phyloP scores from a whole-genome alignment of 2,329 filamentous ascomycete species.

The Pestalotiopsis fici region DNA sequence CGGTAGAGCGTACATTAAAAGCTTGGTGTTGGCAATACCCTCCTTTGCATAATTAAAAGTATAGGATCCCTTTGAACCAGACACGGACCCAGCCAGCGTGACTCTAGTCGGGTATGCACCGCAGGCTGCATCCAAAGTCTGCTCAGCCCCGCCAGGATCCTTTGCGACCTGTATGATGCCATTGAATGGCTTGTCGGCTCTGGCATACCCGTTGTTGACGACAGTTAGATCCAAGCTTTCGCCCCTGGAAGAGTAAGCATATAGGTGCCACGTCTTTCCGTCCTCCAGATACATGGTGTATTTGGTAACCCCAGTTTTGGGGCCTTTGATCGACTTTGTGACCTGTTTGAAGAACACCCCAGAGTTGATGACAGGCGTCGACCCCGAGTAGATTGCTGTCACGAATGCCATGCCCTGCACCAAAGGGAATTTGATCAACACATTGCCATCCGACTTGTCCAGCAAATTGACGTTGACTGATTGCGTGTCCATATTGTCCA shows the following conservation, averaged over 20 bases:
- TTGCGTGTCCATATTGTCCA: constrained; percentile 55
- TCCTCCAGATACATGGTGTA: constrained; percentile 75
- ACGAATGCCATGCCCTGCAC: constrained; percentile 90
- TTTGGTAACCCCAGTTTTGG: constrained; percentile 70
- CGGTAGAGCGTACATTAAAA: constrained; percentile 86
- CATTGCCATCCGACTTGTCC: constrained; percentile 48
- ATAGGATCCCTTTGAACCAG: constrained; percentile 67
- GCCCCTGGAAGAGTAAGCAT: constrained; percentile 64
- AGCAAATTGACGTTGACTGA: constrained; percentile 70
- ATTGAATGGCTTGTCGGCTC: constrained; percentile 67
- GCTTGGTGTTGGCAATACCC: constrained; percentile 58
- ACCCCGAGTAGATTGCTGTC: constrained; percentile 73
- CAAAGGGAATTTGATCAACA: constrained; percentile 74
- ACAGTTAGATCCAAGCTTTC: constrained; percentile 68
- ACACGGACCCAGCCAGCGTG: constrained; percentile 63
- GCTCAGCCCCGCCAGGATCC: constrained; percentile 65
- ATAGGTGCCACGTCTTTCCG: constrained; percentile 76
- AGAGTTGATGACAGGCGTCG: constrained; percentile 73
- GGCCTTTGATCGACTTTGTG: constrained; percentile 54
- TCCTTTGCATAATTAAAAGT: constrained; percentile 71
- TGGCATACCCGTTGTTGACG: constrained; percentile 64
- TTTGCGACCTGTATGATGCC: constrained; percentile 86
- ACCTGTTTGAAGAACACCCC: constrained; percentile 74
- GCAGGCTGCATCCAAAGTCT: constrained; percentile 71
- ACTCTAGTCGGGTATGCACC: constrained; percentile 73